Percentiles rank a stretch among this genome's conserved stretches.
Evolutionary conservation across 1,284 basidiomycete species (phyloP).

Genomic region (Trametes pubescens): DNA sequence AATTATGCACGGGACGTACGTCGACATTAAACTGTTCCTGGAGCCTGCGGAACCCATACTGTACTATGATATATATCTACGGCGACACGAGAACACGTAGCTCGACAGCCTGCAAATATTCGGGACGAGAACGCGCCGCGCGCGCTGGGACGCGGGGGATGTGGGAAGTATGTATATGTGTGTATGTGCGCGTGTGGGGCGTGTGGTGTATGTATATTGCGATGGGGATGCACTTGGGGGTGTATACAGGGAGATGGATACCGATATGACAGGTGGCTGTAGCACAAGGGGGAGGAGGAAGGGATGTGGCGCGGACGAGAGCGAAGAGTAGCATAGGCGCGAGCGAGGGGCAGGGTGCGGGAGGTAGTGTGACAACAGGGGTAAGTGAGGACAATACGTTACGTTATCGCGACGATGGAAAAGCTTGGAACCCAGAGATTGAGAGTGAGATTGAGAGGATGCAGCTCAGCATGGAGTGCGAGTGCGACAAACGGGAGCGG

Average conservation of each 20-base stretch:
- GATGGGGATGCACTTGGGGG: not conserved
- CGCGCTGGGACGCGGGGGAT: too few relatives aligned
- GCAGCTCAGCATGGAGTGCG: not conserved
- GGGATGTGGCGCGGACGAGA: not conserved
- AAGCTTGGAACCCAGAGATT: not conserved
- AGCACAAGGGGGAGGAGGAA: not conserved
- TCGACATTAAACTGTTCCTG: too few relatives aligned
- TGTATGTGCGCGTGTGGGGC: too few relatives aligned
- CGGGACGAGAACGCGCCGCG: too few relatives aligned
- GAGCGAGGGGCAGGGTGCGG: not conserved
- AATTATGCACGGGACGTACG: too few relatives aligned
- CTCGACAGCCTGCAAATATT: too few relatives aligned
- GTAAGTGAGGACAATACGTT: conserved; percentile 15
- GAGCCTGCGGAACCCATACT: too few relatives aligned
- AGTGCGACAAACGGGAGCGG: too few relatives aligned
- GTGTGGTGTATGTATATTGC: too few relatives aligned
- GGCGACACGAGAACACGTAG: too few relatives aligned
- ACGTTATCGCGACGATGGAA: not conserved
- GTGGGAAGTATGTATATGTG: too few relatives aligned
- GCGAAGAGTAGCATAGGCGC: not conserved
- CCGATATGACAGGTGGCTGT: not conserved
- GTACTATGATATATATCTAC: too few relatives aligned
- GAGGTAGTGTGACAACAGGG: conserved; percentile 21
- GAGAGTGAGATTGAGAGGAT: not conserved
- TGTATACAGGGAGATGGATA: not conserved